These are phyloP conservation scores for Auriscalpium vulgare DNA, from an alignment of 768 basidiomycete species.

Conservation along the genomic window DNA sequence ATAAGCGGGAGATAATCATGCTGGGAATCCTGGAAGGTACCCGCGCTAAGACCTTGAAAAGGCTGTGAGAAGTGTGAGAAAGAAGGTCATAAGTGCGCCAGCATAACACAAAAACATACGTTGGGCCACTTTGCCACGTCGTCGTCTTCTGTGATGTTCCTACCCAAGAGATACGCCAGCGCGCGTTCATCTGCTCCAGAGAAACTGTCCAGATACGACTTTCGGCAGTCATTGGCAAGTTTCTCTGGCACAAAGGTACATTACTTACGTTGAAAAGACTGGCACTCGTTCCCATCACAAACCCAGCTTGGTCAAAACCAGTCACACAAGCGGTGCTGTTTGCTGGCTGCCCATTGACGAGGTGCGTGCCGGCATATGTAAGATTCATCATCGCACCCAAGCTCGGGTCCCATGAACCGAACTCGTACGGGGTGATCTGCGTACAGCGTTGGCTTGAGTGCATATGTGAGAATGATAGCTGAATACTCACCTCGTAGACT, in stretches of 20 bases:
- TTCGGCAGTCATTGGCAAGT: not conserved
- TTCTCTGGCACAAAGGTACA: too few species aligned
- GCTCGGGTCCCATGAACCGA: conserved; percentile 67
- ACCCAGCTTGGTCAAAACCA: conserved; percentile 68
- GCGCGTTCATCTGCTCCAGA: conserved; percentile 37
- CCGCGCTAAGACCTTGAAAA: conserved; percentile 41
- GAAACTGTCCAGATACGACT: conserved; percentile 21
- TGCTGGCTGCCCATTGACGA: conserved; percentile 47
- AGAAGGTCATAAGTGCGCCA: not conserved
- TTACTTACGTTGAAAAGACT: conserved; percentile 52
- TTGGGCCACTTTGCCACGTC: conserved; percentile 69
- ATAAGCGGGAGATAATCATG: conserved; percentile 52
- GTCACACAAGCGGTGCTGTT: conserved; percentile 56
- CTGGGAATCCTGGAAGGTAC: conserved; percentile 46
- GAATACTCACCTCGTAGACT: conserved; percentile 49
- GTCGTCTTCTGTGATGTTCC: conserved; percentile 41
- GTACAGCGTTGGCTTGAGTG: not conserved
- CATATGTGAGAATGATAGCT: conserved; percentile 1
- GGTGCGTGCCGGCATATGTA: conserved; percentile 54
- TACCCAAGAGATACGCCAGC: conserved; percentile 40
- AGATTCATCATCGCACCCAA: conserved; percentile 65
- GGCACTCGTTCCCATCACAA: conserved; percentile 70
- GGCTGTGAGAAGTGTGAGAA: conserved; percentile 20
- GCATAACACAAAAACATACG: conserved; percentile 17
- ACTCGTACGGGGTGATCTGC: conserved; percentile 56